These are phyloP conservation scores for Tolypocladium nubicola DNA, from an alignment of 2,329 filamentous ascomycete genomes.

Conservation along the genomic window DNA sequence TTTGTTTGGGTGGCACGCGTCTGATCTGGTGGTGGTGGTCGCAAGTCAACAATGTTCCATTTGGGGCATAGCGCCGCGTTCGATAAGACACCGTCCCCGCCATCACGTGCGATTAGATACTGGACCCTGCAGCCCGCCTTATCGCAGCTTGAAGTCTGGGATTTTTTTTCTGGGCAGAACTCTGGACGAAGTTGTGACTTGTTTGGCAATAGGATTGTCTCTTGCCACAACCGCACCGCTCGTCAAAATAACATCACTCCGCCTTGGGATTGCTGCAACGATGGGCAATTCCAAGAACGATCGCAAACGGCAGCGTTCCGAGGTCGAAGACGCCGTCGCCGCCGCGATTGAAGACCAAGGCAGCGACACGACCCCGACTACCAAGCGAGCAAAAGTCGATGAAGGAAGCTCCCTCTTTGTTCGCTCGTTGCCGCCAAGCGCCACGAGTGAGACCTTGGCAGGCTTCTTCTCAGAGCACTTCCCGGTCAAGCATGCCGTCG, in stretches of 20 bases:
- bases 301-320: conserved; percentile 24
- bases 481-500: conserved; percentile 91
- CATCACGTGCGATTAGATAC: conserved; percentile 23
- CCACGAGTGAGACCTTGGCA: conserved; percentile 73
- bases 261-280: background rate
- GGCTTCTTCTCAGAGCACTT: conserved; percentile 90
- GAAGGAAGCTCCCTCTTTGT: conserved; percentile 74
- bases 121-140: background rate
- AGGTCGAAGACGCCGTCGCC: conserved; percentile 19
- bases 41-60: conserved; percentile 22
- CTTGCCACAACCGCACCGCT: background rate
- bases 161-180: conserved; percentile 12
- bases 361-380: conserved; percentile 18
- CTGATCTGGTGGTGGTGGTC: conserved; percentile 8
- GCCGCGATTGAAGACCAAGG: conserved; percentile 19
- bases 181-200: background rate
- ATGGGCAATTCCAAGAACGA: conserved; percentile 21
- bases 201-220: background rate
- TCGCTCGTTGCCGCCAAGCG: conserved; percentile 66
- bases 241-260: background rate
- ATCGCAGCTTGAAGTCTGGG: conserved; percentile 7
- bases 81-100: conserved; percentile 7
- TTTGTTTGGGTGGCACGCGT: conserved; percentile 18
- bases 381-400: conserved; percentile 49
- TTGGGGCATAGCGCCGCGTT: conserved; percentile 13